Evolutionary conservation across 23 red algal genomes (phyloP).

Genomic region (Gracilariopsis chorda): DNA sequence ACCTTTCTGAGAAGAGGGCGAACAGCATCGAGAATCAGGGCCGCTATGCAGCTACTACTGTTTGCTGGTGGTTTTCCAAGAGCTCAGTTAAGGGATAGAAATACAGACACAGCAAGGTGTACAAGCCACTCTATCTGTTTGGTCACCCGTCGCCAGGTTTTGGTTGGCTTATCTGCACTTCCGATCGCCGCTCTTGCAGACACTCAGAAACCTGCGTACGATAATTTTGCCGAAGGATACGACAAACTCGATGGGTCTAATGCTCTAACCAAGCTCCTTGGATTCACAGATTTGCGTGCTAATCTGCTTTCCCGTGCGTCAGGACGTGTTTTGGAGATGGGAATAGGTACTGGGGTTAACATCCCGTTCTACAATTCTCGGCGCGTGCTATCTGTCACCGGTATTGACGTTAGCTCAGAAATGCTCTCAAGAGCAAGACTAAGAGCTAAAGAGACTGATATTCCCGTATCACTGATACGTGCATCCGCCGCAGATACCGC

Average conservation of each 20-base stretch:
- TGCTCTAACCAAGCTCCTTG: conserved; percentile 30
- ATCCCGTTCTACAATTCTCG: conserved; percentile 52
- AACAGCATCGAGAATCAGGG: too few species aligned
- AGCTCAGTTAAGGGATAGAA: too few species aligned
- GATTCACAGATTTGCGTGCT: conserved; percentile 52
- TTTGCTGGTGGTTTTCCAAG: too few species aligned
- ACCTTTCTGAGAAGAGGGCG: too few species aligned
- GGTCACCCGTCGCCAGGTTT: neutral
- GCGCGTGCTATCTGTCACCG: conserved; percentile 46
- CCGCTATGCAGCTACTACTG: too few species aligned
- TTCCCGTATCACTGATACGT: neutral
- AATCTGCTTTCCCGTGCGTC: conserved; percentile 34
- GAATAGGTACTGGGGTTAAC: conserved; percentile 80
- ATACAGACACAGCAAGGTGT: too few species aligned
- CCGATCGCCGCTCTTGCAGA: neutral
- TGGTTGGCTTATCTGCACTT: neutral
- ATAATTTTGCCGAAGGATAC: conserved; percentile 53
- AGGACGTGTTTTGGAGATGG: conserved; percentile 74
- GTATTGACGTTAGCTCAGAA: conserved; percentile 40
- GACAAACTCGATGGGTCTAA: conserved; percentile 60
- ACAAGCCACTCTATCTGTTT: too few species aligned
- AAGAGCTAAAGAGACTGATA: neutral
- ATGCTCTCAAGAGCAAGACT: conserved; percentile 63
- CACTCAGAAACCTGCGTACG: conserved; percentile 26
- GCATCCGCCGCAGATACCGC: conserved; percentile 8